Evolutionary conservation across 106 monocot genomes (phyloP).

Genomic region (Dendrobium huoshanense): DNA sequence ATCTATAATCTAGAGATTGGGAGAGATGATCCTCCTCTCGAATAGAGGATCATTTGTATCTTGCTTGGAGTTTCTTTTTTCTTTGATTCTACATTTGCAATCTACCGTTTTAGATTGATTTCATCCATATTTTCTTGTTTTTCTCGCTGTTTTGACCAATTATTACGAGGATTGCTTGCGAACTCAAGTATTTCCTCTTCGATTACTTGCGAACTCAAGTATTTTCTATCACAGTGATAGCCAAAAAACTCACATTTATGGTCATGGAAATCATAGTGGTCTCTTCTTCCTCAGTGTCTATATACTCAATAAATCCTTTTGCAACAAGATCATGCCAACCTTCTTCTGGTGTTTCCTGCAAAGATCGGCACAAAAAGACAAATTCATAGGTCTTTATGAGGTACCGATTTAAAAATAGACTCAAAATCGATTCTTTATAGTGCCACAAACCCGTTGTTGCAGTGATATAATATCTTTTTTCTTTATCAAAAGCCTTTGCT

Average conservation of each 20-base stretch:
- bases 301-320: slow-evolving; percentile 92
- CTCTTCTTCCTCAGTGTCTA: slow-evolving; percentile 98
- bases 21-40: no score
- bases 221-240: not conserved
- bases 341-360: slow-evolving; percentile 81
- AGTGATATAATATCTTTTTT: slow-evolving; percentile 75
- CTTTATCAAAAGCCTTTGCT: slow-evolving; percentile 86
- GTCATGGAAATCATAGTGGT: slow-evolving; percentile 99
- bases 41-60: no score
- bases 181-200: no score
- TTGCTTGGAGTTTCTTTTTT: no score
- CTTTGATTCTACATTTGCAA: no score
- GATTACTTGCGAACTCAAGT: no score
- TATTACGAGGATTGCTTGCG: no score
- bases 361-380: not conserved
- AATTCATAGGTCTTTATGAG: not conserved
- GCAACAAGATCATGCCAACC: slow-evolving; percentile 97
- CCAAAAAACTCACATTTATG: slow-evolving; percentile 65
- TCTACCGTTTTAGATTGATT: no score
- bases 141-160: no score
- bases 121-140: no score
- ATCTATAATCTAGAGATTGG: no score
- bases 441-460: slow-evolving; percentile 65
- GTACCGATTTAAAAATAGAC: not conserved
- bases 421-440: not conserved